A percentile compares a stretch with the other conserved stretches of the same genome.
These are phyloP conservation scores for Exsudoporus floridanus DNA, from an alignment of 1,284 basidiomycete species.

Conservation along the genomic window DNA sequence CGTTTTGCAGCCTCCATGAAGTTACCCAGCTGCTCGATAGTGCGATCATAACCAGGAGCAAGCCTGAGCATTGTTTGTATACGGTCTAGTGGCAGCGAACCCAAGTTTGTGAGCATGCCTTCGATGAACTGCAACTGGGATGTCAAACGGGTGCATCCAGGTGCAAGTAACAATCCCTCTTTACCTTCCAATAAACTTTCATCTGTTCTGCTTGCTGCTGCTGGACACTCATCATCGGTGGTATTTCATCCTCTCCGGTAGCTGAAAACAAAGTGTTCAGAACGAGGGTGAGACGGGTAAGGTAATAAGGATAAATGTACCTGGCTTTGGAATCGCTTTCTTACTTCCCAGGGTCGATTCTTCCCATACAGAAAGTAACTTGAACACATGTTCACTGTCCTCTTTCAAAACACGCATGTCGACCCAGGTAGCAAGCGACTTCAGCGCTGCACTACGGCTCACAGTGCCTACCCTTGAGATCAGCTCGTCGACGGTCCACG, in stretches of 20 bases:
- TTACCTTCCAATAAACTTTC: constrained; percentile 82
- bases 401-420: constrained; percentile 79
- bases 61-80: constrained; percentile 84
- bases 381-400: constrained; percentile 55
- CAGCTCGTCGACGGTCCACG: constrained; percentile 70
- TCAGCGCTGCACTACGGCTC: constrained; percentile 62
- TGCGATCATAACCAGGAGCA: constrained; percentile 76
- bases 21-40: constrained; percentile 67
- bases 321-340: constrained; percentile 30
- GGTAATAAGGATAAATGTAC: constrained; percentile 27
- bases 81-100: constrained; percentile 65
- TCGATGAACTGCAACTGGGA: constrained; percentile 62
- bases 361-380: constrained; percentile 63
- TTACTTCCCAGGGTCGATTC: constrained; percentile 31
- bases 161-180: constrained; percentile 9
- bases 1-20: constrained; percentile 79
- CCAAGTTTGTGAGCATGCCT: constrained; percentile 84
- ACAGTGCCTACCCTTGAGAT: constrained; percentile 60
- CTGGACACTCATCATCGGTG: constrained; percentile 57
- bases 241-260: constrained; percentile 44
- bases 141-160: constrained; percentile 5
- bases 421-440: constrained; percentile 81
- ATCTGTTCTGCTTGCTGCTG: constrained; percentile 82
- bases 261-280: constrained; percentile 19
- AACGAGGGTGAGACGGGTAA: background rate